Base-by-base conservation (phyloP, 352 stramenopile genomes). In the Phytophthora meadii region DNA sequence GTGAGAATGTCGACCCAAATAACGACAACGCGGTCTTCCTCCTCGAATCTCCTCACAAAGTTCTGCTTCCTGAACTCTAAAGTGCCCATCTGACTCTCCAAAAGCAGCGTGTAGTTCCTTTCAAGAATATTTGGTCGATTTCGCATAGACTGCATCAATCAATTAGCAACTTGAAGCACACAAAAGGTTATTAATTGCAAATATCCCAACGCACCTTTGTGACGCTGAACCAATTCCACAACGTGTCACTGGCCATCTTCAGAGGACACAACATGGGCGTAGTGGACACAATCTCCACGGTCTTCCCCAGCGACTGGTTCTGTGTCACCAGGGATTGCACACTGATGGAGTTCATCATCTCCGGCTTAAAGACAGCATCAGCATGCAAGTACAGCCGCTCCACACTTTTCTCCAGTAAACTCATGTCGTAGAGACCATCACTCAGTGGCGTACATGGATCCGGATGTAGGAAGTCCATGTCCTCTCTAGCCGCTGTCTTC, bases 1-100 rank as follows among this genome's bases (percentile, higher is more conserved):
- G 42, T 51, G 2, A 73, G 17, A 4, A 54, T 48, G 32, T 76
- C 53, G 2, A 53, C 44, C 30, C 63, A 62, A 30, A 76, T 32
- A n/a, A 76, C 41, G 19, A 76, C 63, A 10, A 73, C 36, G 9
- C 68, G 68, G 32, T 66, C 58, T 2, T 30, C 8, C 34, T 76
- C 68, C 17, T 73, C 63, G 37, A 47, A 73, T 39, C 59, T 70
- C 25, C 63, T 58, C 17, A 70, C 30, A 27, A 70, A 66, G n/a
- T 76, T 70, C 39, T 74, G 49, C 10, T 70, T 70, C 24, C 41
- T 64, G 27, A 77, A 46, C n/a, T 57, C 57, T 2, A 77, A 22
- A 5, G 39, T 46, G 2, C 69, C 57, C 9, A 70, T 54, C 1
- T 27, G 17, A 59, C 61, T 72, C 6, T 63, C 51, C 39, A 77